These are phyloP conservation scores for Orbilia brochopaga DNA, from an alignment of 2,329 filamentous ascomycete species.

Conservation along the genomic window DNA sequence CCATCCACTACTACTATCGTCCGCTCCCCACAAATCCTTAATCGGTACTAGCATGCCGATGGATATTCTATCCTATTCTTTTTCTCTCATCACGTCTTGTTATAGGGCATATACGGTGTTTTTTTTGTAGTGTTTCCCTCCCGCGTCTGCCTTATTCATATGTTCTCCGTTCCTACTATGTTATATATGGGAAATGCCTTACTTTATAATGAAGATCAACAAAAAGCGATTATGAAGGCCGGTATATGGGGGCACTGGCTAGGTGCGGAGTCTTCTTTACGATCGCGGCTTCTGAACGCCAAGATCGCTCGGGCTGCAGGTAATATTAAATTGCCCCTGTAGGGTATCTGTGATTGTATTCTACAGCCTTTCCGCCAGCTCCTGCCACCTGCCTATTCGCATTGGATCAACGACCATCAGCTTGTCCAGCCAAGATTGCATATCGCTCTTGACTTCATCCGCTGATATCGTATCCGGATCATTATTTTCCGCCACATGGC, in stretches of 20 bases:
- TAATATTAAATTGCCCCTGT: not conserved
- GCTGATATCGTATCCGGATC: not conserved
- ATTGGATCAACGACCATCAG: slow-evolving; percentile 40
- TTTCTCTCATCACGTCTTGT: slow-evolving; percentile 45
- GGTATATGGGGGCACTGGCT: not conserved
- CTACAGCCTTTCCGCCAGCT: slow-evolving; percentile 19
- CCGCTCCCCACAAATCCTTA: slow-evolving; percentile 11
- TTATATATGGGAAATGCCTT: slow-evolving; percentile 52
- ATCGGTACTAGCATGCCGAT: not conserved
- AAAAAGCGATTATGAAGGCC: slow-evolving; percentile 25
- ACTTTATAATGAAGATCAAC: slow-evolving; percentile 50
- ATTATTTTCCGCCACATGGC: not conserved
- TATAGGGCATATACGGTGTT: slow-evolving; percentile 50
- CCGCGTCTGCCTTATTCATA: slow-evolving; percentile 20
- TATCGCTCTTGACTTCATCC: slow-evolving; percentile 20
- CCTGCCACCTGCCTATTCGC: slow-evolving; percentile 37
- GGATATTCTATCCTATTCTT: slow-evolving; percentile 21
- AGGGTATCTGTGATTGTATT: not conserved
- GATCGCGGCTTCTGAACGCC: no score
- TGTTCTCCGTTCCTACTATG: slow-evolving; percentile 53
- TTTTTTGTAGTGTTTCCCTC: slow-evolving; percentile 24
- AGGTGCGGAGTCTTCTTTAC: not conserved
- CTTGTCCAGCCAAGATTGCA: slow-evolving; percentile 27
- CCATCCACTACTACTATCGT: slow-evolving; percentile 9
- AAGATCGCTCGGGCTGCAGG: not conserved